Evolutionary conservation across 225 moss, liverwort and hornwort species (phyloP).

Genomic region (Marchantia polymorpha): DNA sequence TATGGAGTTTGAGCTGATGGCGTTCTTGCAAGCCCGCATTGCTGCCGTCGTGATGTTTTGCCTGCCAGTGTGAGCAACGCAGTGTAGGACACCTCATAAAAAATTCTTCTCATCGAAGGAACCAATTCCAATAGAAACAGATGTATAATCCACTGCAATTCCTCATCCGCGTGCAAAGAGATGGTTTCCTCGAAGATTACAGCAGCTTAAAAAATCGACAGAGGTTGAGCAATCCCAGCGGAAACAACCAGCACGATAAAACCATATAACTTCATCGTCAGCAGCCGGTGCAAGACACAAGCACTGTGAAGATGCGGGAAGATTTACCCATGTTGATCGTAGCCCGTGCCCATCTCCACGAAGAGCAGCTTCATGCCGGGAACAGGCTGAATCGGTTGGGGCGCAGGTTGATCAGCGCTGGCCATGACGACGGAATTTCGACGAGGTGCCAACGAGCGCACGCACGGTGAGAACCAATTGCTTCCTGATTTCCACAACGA

Average conservation of each 20-base stretch:
- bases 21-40: conserved; percentile 92
- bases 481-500: background rate
- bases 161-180: too few relatives aligned
- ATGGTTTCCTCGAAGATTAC: too few relatives aligned
- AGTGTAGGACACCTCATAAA: background rate
- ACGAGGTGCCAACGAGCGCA: background rate
- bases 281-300: background rate
- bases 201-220: background rate
- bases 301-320: background rate
- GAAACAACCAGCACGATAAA: too few relatives aligned
- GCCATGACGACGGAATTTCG: conserved; percentile 10
- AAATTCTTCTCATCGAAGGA: background rate
- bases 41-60: conserved; percentile 96
- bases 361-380: conserved; percentile 58
- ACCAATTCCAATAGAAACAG: background rate
- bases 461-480: background rate
- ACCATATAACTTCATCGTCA: background rate
- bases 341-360: conserved; percentile 98
- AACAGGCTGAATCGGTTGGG: background rate
- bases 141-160: too few relatives aligned
- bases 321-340: conserved; percentile 89
- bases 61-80: conserved; percentile 36
- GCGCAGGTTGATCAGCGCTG: background rate
- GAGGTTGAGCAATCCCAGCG: background rate
- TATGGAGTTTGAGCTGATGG: conserved; percentile 98